Base-by-base conservation (phyloP, 306 rosid species). In the Pyrus pyrifolia region DNA sequence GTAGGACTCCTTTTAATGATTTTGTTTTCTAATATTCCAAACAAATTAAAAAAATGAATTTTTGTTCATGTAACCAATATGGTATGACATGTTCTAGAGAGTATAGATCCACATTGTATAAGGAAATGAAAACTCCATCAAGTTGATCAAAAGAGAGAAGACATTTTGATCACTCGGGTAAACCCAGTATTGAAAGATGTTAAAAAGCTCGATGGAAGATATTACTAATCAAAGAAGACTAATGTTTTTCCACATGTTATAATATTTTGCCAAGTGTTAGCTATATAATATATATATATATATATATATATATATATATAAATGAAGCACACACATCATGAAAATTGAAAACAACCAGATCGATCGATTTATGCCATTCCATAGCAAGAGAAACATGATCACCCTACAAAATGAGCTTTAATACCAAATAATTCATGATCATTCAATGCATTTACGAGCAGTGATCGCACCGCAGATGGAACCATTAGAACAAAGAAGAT, bases 1-100 rank as follows among this genome's bases (percentile, higher is more conserved):
- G 76, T 59, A 79, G 73, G 74, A 70, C 68, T 73, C 35, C 30
- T 51, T 30, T 44, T 60, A 57, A 70, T 55, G 70, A 63, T 74
- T 72, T 64, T 38, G 42, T 38, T 38, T 38, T 38, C 42, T 38
- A 38, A 38, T 1, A 38, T 38, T 38, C 42, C 42, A 38, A 38
- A 38, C 10, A 38, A 38, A 38, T 38, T 38, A 38, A 38, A 38
- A 38, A 38, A 38, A 38, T 6, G 42, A 38, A 38, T 38, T 38
- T 53, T 45, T 63, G 42, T 78, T 64, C 30, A 11, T 60, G 58
- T 60, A 18, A 63, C 40, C 40, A 60, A 38, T 4, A 35, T 35
- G 62, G 67, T 4, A 35, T 21, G 64, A 21, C 19, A 68, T 14
- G 30, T 18, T 67, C 51, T 42, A 42, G 60, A 80, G 31, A 31